Evolutionary conservation across 495 filamentous ascomycete species (phyloP).

Genomic region (Haplographium delicatum): DNA sequence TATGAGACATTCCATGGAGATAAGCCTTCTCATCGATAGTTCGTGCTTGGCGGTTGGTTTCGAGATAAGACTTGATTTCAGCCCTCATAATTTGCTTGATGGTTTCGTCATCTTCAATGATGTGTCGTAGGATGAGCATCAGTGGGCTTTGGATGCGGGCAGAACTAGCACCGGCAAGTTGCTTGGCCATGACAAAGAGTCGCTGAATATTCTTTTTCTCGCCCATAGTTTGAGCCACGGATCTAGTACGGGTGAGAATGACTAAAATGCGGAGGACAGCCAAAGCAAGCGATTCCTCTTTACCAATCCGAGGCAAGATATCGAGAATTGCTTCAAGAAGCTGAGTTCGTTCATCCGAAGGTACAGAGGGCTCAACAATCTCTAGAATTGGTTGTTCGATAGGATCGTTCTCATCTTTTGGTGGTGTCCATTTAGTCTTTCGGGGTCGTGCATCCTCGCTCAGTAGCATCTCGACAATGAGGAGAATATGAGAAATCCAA

Average conservation of each 20-base stretch:
- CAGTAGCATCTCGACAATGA: slow-evolving; percentile 85
- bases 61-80: slow-evolving; percentile 75
- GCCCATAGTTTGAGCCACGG: slow-evolving; percentile 67
- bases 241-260: slow-evolving; percentile 75
- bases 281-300: slow-evolving; percentile 78
- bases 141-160: slow-evolving; percentile 70
- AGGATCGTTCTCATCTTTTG: slow-evolving; percentile 49
- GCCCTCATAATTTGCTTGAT: slow-evolving; percentile 88
- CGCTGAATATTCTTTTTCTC: slow-evolving; percentile 86
- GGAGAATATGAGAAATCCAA: slow-evolving; percentile 87
- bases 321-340: slow-evolving; percentile 74
- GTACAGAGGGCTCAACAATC: slow-evolving; percentile 58
- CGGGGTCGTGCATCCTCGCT: slow-evolving; percentile 78
- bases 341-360: slow-evolving; percentile 56
- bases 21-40: slow-evolving; percentile 66
- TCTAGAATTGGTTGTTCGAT: slow-evolving; percentile 51
- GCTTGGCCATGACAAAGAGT: slow-evolving; percentile 91
- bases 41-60: slow-evolving; percentile 42
- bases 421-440: slow-evolving; percentile 66
- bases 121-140: slow-evolving; percentile 84
- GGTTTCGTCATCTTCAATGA: slow-evolving; percentile 88
- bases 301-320: slow-evolving; percentile 77
- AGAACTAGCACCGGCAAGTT: slow-evolving; percentile 72
- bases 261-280: slow-evolving; percentile 82
- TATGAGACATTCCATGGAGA: slow-evolving; percentile 71